Conservation (phyloP, 2,329 filamentous ascomycete species). For the Penicillium griseofulvum region DNA sequence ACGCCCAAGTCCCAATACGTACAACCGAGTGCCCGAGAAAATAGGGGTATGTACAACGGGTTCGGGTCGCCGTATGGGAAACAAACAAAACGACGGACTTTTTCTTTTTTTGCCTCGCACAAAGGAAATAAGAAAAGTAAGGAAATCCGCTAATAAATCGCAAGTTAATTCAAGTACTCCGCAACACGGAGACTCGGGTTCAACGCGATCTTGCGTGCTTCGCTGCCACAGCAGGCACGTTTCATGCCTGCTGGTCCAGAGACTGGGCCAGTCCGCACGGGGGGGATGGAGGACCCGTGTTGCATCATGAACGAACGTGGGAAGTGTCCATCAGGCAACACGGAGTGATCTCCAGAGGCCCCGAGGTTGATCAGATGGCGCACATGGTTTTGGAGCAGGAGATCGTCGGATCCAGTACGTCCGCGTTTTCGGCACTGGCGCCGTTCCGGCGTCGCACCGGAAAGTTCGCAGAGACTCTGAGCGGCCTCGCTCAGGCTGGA, state of each 20-base stretch:
- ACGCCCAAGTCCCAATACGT: conserved; percentile 19
- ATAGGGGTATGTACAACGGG: conserved; percentile 24
- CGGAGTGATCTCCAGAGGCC: conserved; percentile 23
- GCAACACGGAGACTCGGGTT: conserved; percentile 32
- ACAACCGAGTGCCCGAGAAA: conserved; percentile 22
- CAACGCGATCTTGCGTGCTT: conserved; percentile 37
- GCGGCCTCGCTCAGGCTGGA: conserved; percentile 39
- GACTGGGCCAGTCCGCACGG: conserved; percentile 24
- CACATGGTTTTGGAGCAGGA: conserved; percentile 38
- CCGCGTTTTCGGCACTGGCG: conserved; percentile 40
- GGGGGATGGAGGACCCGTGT: conserved; percentile 16
- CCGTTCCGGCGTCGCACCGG: conserved; percentile 30
- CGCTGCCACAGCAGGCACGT: conserved; percentile 42
- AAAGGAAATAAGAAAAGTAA: conserved; percentile 22
- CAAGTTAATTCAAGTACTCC: conserved; percentile 27
- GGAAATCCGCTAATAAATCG: conserved; percentile 11
- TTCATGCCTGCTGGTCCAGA: conserved; percentile 40
- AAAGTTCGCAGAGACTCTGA: conserved; percentile 43
- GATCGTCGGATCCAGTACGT: conserved; percentile 41
- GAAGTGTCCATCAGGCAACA: conserved; percentile 33
- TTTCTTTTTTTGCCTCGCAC: conserved; percentile 30
- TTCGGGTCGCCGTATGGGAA: conserved; percentile 24
- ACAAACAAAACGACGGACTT: conserved; percentile 27
- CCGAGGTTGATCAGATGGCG: conserved; percentile 37
- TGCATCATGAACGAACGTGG: conserved; percentile 34